Base-by-base conservation (phyloP, 331 rosid species). In the Spiraea crenata region DNA sequence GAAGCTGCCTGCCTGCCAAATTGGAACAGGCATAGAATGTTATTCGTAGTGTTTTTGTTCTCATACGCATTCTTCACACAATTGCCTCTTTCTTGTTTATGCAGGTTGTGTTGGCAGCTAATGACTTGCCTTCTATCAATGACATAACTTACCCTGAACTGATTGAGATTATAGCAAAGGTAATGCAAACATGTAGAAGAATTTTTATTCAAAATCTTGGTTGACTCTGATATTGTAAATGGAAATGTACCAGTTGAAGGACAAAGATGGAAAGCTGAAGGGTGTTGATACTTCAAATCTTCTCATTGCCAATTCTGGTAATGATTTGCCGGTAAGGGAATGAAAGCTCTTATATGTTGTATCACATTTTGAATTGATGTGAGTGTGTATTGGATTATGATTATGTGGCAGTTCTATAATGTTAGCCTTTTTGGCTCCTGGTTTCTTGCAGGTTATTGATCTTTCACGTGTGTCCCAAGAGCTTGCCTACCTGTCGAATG, bases 81-180 rank as follows among this genome's bases (percentile, higher is more conserved):
- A 63, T 69, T 69, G 57, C 42, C 52, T 41, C 70, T 54, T 73
- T 64, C 67, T 67, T 63, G 60, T 72, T n/a, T 63, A n/a, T 82
- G 80, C 84, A 93, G 99, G 99, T 93, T 48, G 90, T 93, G 76
- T 81, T 93, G 81, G 97, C 99, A 14, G 97, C 99, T 71, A 93
- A 93, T 73, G 97, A 93, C 76, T 86, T 93, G 75, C 99, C 99
- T 71, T 89, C 99, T 50, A 91, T 93, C 82, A 93, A 93, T 31
- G 97, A 93, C 37, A 82, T 93, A 47, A 91, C 97, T 71, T 86
- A 86, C 79, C 50, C 80, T 49, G 97, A 93, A 79, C 81, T 93
- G 79, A 75, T 93, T 77, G 95, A 87, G 76, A 91, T 93, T 54
- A 76, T 93, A 76, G 52, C 93, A 3, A 88, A 86, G 97, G 99